phyloP scores from a whole-genome alignment of 805 yeast genomes.

The Danielia oregonensis region DNA sequence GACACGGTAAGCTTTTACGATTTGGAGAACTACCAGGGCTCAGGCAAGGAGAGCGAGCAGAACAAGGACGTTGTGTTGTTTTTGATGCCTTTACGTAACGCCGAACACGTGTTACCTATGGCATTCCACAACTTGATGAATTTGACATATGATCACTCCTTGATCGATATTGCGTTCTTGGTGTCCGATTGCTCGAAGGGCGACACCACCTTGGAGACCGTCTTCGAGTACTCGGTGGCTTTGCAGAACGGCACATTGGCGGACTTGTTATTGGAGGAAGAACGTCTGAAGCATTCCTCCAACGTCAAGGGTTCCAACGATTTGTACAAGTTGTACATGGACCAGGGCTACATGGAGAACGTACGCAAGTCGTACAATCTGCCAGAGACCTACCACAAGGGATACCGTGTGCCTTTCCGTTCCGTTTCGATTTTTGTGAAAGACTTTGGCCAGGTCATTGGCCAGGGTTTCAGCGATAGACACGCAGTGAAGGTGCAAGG shows the following conservation, averaged over 20 bases:
- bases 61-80: constrained; percentile 61
- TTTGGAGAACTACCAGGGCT: constrained; percentile 52
- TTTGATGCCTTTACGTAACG: constrained; percentile 75
- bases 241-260: constrained; percentile 68
- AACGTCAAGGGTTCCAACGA: constrained; percentile 54
- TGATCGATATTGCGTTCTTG: constrained; percentile 76
- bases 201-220: constrained; percentile 62
- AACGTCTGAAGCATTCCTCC: constrained; percentile 25
- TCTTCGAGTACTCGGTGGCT: constrained; percentile 61
- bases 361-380: constrained; percentile 59
- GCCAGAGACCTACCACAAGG: constrained; percentile 54
- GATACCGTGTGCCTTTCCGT: constrained; percentile 67
- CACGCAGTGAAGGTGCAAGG: constrained; percentile 87
- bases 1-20: constrained; percentile 60
- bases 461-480: constrained; percentile 80
- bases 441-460: constrained; percentile 80
- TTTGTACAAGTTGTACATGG: constrained; percentile 69
- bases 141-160: constrained; percentile 74
- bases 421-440: constrained; percentile 75
- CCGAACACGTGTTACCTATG: constrained; percentile 70
- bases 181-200: constrained; percentile 75
- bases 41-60: constrained; percentile 16
- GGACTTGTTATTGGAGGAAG: constrained; percentile 43
- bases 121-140: constrained; percentile 86
- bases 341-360: constrained; percentile 51